These are phyloP conservation scores for Pochonia chlamydosporia DNA, from an alignment of 2,329 filamentous ascomycete species.

Conservation along the genomic window DNA sequence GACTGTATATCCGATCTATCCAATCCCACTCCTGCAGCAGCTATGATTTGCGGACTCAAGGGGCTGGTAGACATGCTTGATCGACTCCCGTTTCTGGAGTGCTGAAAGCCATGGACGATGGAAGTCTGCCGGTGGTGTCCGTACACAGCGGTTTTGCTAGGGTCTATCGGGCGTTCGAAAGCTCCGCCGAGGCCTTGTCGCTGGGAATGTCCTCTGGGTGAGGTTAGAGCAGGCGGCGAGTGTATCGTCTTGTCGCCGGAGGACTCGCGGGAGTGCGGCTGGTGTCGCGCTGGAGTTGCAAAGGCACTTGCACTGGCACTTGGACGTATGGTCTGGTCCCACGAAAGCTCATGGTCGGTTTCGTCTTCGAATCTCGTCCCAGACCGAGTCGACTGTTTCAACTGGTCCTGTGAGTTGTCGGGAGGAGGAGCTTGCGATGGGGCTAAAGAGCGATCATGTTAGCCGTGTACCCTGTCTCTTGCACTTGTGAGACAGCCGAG, in stretches of 20 bases:
- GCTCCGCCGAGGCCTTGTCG: constrained; percentile 33
- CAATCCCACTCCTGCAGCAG: constrained; percentile 55
- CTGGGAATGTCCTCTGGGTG: constrained; percentile 26
- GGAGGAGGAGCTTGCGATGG: constrained; percentile 55
- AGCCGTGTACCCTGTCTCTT: constrained; percentile 4
- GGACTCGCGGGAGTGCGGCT: constrained; percentile 52
- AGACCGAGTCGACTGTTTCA: constrained; percentile 46
- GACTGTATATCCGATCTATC: constrained; percentile 48
- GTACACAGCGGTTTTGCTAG: constrained; percentile 55
- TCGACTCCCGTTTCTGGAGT: constrained; percentile 83
- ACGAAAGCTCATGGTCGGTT: constrained; percentile 42
- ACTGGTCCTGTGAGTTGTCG: constrained; percentile 46
- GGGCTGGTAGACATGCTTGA: constrained; percentile 76
- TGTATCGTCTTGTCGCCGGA: constrained; percentile 46
- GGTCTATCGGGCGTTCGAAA: constrained; percentile 47
- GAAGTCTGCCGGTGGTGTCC: constrained; percentile 94
- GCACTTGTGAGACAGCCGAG: constrained; percentile 2
- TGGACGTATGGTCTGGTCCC: constrained; percentile 48
- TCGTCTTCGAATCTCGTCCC: constrained; percentile 48
- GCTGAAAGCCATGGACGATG: constrained; percentile 93
- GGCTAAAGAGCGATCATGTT: constrained; percentile 30
- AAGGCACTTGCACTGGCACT: constrained; percentile 34
- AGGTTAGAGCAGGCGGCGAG: constrained; percentile 16
- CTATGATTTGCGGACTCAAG: constrained; percentile 80
- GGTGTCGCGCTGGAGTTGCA: constrained; percentile 30